phyloP scores from a whole-genome alignment of 2,329 filamentous ascomycete species.

The Septoria petroselini region DNA sequence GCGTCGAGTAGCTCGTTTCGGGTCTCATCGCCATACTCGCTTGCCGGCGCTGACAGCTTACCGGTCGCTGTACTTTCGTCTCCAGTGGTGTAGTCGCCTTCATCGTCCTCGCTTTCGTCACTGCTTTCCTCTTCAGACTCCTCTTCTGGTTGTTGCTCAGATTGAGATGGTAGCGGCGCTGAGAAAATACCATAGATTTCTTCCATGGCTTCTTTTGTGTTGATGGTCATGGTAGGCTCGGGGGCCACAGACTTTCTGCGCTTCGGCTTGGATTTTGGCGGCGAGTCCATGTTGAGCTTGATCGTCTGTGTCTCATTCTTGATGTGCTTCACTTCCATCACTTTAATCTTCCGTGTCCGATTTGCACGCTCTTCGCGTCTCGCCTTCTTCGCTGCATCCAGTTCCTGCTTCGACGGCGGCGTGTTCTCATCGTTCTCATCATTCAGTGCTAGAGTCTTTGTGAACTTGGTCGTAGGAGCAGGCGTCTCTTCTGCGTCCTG shows the following conservation, averaged over 20 bases:
- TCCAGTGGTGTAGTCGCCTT: conserved; percentile 53
- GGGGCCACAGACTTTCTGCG: conserved; percentile 70
- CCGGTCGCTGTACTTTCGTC: conserved; percentile 78
- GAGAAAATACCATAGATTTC: conserved; percentile 98
- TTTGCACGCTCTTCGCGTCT: conserved; percentile 50
- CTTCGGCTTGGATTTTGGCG: conserved; percentile 75
- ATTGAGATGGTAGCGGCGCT: conserved; percentile 63
- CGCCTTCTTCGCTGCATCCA: conserved; percentile 48
- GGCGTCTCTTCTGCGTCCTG: conserved; percentile 11
- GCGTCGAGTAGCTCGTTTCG: conserved; percentile 51
- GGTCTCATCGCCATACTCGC: conserved; percentile 64
- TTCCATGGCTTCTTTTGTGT: conserved; percentile 90
- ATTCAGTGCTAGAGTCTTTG: conserved; percentile 36
- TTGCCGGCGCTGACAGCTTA: conserved; percentile 60
- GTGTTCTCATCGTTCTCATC: conserved; percentile 51
- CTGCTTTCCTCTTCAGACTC: conserved; percentile 61
- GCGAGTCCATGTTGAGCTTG: conserved; percentile 89
- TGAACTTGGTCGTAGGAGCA: conserved; percentile 30
- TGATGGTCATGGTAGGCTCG: conserved; percentile 97
- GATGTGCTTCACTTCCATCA: conserved; percentile 70
- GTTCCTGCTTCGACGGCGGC: conserved; percentile 37
- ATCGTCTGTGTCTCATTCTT: conserved; percentile 86
- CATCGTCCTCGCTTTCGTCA: conserved; percentile 51
- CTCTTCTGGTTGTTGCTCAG: conserved; percentile 53
- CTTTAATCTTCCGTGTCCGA: conserved; percentile 61